Evolutionary conservation across 148 eudicot genomes (phyloP).

Genomic region (Fallopia convolvulus): DNA sequence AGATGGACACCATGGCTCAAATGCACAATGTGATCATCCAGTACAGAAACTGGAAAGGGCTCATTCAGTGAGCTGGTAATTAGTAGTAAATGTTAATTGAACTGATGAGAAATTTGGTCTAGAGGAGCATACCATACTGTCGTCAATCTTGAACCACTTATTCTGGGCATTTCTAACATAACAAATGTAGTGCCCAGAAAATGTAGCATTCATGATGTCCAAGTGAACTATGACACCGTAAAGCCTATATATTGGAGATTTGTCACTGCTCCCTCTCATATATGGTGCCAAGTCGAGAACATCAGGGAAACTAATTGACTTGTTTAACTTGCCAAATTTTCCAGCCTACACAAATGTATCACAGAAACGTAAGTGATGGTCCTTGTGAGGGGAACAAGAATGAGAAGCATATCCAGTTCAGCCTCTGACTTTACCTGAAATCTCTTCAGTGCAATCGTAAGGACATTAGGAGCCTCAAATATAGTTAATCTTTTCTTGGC

Average conservation of each 20-base stretch:
- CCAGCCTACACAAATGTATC: slow-evolving; percentile 50
- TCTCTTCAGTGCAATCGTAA: slow-evolving; percentile 73
- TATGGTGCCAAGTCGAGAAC: slow-evolving; percentile 69
- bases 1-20: not conserved
- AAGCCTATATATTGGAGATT: slow-evolving; percentile 64
- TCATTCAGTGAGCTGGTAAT: not conserved
- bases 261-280: slow-evolving; percentile 66
- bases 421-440: slow-evolving; percentile 48
- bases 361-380: not conserved
- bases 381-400: not conserved
- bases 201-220: slow-evolving; percentile 78
- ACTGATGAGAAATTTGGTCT: not conserved
- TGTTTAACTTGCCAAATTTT: slow-evolving; percentile 78
- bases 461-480: slow-evolving; percentile 83
- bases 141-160: slow-evolving; percentile 83
- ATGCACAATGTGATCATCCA: not conserved
- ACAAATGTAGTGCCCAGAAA: slow-evolving; percentile 86
- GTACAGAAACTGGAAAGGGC: slow-evolving; percentile 8
- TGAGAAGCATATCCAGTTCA: not conserved
- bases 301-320: slow-evolving; percentile 67
- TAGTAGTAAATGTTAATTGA: not conserved
- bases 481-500: slow-evolving; percentile 76
- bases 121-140: slow-evolving; percentile 47
- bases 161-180: slow-evolving; percentile 67
- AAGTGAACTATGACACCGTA: slow-evolving; percentile 88